Percentiles rank a stretch among this genome's conserved stretches.
phyloP scores from a whole-genome alignment of 23 red algal species.

The Gracilaria vermiculophylla region DNA sequence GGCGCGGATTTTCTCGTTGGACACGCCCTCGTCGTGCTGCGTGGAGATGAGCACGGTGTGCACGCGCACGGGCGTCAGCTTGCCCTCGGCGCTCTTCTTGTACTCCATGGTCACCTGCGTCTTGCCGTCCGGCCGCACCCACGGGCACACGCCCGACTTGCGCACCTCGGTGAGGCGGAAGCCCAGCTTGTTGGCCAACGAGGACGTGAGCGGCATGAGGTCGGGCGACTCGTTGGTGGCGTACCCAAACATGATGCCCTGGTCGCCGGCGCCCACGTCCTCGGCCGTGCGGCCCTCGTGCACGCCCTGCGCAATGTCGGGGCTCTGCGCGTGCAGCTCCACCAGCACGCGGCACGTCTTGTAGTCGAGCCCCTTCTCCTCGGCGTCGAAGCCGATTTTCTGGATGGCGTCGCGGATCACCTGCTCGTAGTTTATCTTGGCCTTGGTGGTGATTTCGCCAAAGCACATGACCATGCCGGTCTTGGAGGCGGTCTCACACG shows the following conservation, averaged over 20 bases:
- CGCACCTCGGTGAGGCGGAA: constrained; percentile 90
- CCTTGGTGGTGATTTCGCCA: constrained; percentile 95
- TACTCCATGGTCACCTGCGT: constrained; percentile 99
- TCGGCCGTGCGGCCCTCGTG: constrained; percentile 81
- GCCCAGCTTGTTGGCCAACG: constrained; percentile 90
- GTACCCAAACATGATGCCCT: constrained; percentile 99
- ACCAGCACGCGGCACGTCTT: constrained; percentile 96
- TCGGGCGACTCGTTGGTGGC: constrained; percentile 89
- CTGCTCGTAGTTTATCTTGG: constrained; percentile 91
- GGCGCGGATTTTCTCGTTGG: constrained; percentile 92
- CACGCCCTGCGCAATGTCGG: constrained; percentile 92
- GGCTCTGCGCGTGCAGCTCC: constrained; percentile 91
- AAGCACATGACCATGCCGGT: constrained; percentile 99
- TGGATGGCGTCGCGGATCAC: constrained; percentile 90
- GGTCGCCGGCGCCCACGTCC: constrained; percentile 95
- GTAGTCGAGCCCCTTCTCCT: constrained; percentile 95
- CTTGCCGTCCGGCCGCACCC: constrained; percentile 95
- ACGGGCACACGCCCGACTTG: constrained; percentile 92
- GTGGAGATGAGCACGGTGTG: constrained; percentile 94
- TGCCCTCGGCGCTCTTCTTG: constrained; percentile 67
- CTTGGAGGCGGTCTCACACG: constrained; percentile 97
- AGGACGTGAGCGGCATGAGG: constrained; percentile 90
- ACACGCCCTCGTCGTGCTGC: constrained; percentile 83
- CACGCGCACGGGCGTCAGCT: constrained; percentile 86
- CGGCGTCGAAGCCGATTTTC: constrained; percentile 98